These are phyloP conservation scores for Leucoagaricus sp. DNA, from an alignment of 1,284 basidiomycete genomes.

Conservation along the genomic window DNA sequence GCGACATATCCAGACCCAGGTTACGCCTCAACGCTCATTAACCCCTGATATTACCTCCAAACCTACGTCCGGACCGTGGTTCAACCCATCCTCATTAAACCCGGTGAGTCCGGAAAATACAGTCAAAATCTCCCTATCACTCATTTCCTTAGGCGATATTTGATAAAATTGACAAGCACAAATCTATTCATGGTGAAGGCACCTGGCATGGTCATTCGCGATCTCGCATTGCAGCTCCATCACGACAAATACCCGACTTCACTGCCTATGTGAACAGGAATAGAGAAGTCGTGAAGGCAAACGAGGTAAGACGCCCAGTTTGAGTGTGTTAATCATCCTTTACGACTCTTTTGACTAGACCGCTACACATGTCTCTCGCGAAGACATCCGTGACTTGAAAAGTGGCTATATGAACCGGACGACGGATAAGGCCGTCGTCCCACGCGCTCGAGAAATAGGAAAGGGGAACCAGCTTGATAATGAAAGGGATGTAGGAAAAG, in stretches of 20 bases:
- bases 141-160: neutral
- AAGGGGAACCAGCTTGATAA: neutral
- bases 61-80: conserved; percentile 1
- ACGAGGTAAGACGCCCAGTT: neutral
- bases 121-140: neutral
- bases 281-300: neutral
- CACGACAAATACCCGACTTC: neutral
- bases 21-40: too few species aligned
- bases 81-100: conserved; percentile 1
- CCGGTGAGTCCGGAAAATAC: neutral
- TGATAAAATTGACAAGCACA: conserved; percentile 1
- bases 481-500: conserved; percentile 14
- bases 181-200: conserved; percentile 4
- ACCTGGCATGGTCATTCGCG: conserved; percentile 11
- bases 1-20: too few species aligned
- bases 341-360: too few species aligned
- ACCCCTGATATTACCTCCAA: neutral
- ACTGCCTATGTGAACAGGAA: neutral
- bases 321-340: neutral
- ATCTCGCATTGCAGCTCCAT: neutral
- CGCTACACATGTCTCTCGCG: neutral
- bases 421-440: neutral
- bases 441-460: neutral
- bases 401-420: neutral
- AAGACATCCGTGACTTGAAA: too few species aligned